Base-by-base conservation (phyloP, 371 early-diverging fungal genomes). In the Mucor piriformis region DNA sequence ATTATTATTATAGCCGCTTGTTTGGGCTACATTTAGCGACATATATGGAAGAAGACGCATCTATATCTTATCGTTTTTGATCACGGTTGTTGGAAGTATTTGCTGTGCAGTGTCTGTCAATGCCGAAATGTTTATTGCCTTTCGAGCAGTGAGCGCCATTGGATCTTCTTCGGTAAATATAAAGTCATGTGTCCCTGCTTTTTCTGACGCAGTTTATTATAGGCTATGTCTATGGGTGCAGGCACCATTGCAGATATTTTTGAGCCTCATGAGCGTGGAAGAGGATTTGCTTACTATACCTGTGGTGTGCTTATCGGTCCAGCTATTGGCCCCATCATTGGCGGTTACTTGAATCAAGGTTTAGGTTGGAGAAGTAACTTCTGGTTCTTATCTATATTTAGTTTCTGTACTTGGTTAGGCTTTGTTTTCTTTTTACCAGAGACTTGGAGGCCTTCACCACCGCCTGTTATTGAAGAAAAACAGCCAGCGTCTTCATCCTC, bases 341-440 rank as follows among this genome's bases (percentile, higher is more conserved):
- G 80, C 13, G 80, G 80, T 6, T 74, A 73, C 34, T 52, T 80
- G 3, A 80, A 68, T 44, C 53, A 74, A 67, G 75, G 70, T 2
- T 61, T 76, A 11, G 80, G 80, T 5, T 80, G 80, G 80, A 71
- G 72, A 59, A 73, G 75, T 37, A 73, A 59, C 27, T 69, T 80
- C 44, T 67, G 66, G 63, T 74, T 73, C 32, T 32, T 80, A 27
- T 51, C 73, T 0, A 67, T 69, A 0, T 65, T 75, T 35, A 52
- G 52, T 0, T 57, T 68, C 23, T 54, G 59, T 20, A 49, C 68
- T 18, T 73, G 69, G 63, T 18, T 69, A 3, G 59, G 60, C 1
- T 63, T 80, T 13, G 40, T 80, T 3, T 67, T 80, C 42, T 63
- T 67, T 16, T 48, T 80, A 20, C 81, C 81, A 15, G 81, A 80